Evolutionary conservation across 176 grass and related monocot species (phyloP).

Genomic region (Pontederia crassipes): DNA sequence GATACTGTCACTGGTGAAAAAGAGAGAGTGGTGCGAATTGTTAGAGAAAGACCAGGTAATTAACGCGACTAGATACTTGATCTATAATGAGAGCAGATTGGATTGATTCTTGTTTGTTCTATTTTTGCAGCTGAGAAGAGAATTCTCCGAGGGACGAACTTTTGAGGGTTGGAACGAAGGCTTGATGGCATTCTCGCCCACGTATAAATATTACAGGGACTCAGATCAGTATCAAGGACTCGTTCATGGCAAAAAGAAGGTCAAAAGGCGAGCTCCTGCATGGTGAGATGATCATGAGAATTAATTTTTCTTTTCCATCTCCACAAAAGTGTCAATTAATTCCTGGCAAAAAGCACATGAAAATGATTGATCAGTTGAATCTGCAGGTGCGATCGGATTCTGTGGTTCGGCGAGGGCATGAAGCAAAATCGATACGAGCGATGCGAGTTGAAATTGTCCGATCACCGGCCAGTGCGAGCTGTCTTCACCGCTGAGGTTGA

Average conservation of each 20-base stretch:
- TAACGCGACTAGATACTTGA: too few species aligned
- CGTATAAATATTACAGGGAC: conserved; percentile 79
- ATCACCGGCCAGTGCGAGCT: conserved; percentile 71
- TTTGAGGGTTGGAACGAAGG: too few species aligned
- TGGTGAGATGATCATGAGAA: conserved; percentile 30
- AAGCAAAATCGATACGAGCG: conserved; percentile 68
- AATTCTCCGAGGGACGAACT: conserved; percentile 28
- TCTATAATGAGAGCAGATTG: background rate
- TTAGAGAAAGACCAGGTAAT: conserved; percentile 67
- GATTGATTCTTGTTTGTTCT: conserved; percentile 2
- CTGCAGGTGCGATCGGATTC: conserved; percentile 86
- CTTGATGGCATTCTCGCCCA: conserved; percentile 46
- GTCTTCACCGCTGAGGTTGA: conserved; percentile 42
- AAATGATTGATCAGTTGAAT: background rate
- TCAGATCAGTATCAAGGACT: background rate
- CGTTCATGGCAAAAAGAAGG: conserved; percentile 14
- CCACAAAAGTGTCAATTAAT: too few species aligned
- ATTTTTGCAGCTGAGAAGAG: conserved; percentile 38
- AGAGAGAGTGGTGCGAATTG: conserved; percentile 53
- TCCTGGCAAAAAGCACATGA: too few species aligned
- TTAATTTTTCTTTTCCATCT: too few species aligned
- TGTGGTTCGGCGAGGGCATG: conserved; percentile 66
- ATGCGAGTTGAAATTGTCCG: conserved; percentile 58
- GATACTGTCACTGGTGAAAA: conserved; percentile 47
- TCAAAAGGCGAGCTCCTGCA: conserved; percentile 66